Percentiles rank a stretch among this genome's conserved stretches.
These are phyloP conservation scores for Malassezia caprae DNA, from an alignment of 1,284 basidiomycete species.

Conservation along the genomic window DNA sequence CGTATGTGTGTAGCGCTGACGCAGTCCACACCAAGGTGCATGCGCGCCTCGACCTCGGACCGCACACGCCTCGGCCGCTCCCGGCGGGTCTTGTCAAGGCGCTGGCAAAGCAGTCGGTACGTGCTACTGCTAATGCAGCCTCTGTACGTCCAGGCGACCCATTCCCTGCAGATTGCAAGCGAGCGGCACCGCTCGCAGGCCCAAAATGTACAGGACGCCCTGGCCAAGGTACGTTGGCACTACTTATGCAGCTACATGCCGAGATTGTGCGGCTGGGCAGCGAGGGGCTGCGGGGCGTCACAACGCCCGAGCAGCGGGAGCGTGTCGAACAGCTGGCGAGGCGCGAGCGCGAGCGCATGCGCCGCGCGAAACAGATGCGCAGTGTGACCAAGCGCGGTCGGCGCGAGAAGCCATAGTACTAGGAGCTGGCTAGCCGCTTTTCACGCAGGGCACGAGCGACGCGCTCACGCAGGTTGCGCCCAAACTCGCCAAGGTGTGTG, in stretches of 20 bases:
- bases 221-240: constrained; percentile 15
- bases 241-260: constrained; percentile 15
- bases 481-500: constrained; percentile 34
- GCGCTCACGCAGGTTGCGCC: constrained; percentile 27
- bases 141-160: constrained; percentile 15
- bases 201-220: constrained; percentile 18
- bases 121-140: constrained; percentile 11
- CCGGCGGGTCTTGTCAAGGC: constrained; percentile 3
- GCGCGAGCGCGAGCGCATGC: constrained; percentile 7
- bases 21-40: constrained; percentile 13
- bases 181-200: constrained; percentile 16
- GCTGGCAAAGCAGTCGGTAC: constrained; percentile 14
- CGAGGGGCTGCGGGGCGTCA: constrained; percentile 11
- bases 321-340: constrained; percentile 9
- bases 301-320: constrained; percentile 11
- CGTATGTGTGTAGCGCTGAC: background rate
- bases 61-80: background rate
- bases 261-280: constrained; percentile 13
- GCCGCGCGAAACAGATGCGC: constrained; percentile 17
- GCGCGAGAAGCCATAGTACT: constrained; percentile 10
- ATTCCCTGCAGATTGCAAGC: constrained; percentile 12
- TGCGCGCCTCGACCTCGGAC: constrained; percentile 6
- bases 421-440: constrained; percentile 10
- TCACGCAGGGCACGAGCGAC: constrained; percentile 21
- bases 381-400: constrained; percentile 18